These are phyloP conservation scores for Metarhizium brunneum DNA, from an alignment of 2,329 filamentous ascomycete genomes.

Conservation along the genomic window DNA sequence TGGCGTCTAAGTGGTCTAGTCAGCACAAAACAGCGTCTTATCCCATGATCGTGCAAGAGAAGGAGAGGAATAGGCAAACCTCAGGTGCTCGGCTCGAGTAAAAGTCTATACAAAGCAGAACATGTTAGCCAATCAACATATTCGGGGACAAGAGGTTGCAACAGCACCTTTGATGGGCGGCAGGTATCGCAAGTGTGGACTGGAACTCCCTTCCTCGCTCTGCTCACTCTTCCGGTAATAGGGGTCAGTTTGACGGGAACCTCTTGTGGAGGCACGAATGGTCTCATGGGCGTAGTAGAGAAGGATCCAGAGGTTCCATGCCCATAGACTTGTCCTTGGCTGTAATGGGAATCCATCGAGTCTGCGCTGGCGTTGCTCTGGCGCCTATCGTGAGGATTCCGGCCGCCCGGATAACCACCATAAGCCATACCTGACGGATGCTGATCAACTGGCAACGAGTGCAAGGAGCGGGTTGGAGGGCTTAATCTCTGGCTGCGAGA, in stretches of 20 bases:
- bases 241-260: constrained; percentile 42
- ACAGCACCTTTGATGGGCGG: constrained; percentile 38
- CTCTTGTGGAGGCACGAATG: constrained; percentile 28
- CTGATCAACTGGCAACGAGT: constrained; percentile 14
- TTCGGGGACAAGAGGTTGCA: constrained; percentile 1
- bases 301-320: constrained; percentile 14
- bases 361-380: constrained; percentile 38
- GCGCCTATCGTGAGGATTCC: constrained; percentile 19
- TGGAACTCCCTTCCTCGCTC: constrained; percentile 50
- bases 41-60: constrained; percentile 5
- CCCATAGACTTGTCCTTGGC: constrained; percentile 14
- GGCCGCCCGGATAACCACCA: constrained; percentile 14
- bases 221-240: constrained; percentile 46
- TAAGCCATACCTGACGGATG: constrained; percentile 15
- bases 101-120: constrained; percentile 37
- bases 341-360: constrained; percentile 36
- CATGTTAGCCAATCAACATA: not conserved
- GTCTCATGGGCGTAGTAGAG: constrained; percentile 26
- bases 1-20: constrained; percentile 38
- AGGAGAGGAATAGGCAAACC: constrained; percentile 27
- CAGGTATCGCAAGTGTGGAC: constrained; percentile 47
- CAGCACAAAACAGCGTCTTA: constrained; percentile 11
- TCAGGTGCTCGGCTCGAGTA: constrained; percentile 52
- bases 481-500: constrained; percentile 25
- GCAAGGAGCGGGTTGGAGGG: constrained; percentile 19